A percentile compares a stretch with the other conserved stretches of the same genome.
phyloP scores from a whole-genome alignment of 2,329 filamentous ascomycete species.

The Aspergillus sp. region DNA sequence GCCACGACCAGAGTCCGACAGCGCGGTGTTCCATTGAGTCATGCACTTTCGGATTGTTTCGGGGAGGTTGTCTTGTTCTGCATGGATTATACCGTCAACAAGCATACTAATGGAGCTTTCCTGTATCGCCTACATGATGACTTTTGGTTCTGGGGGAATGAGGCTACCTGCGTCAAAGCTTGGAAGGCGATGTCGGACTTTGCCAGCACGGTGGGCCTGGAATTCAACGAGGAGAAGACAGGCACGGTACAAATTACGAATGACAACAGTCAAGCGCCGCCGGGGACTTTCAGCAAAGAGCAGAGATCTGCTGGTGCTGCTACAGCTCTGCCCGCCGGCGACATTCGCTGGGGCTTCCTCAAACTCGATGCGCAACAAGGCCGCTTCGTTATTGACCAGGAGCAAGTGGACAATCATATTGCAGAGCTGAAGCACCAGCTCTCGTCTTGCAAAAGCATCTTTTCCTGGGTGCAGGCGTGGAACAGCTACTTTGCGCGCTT shows the following conservation, averaged over 20 bases:
- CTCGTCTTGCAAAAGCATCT: constrained; percentile 47
- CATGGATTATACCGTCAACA: constrained; percentile 59
- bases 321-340: constrained; percentile 42
- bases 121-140: constrained; percentile 60
- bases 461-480: constrained; percentile 55
- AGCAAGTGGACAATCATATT: constrained; percentile 54
- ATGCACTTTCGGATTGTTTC: constrained; percentile 53
- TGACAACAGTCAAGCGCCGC: neutral
- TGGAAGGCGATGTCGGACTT: constrained; percentile 56
- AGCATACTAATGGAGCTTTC: constrained; percentile 46
- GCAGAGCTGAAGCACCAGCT: constrained; percentile 55
- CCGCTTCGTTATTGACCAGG: constrained; percentile 54
- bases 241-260: constrained; percentile 42
- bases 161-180: constrained; percentile 47
- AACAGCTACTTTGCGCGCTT: constrained; percentile 53
- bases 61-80: constrained; percentile 58
- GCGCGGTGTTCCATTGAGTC: constrained; percentile 55
- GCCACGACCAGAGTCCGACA: constrained; percentile 41
- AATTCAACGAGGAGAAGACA: constrained; percentile 54
- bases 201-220: constrained; percentile 48
- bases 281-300: neutral
- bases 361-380: constrained; percentile 47
- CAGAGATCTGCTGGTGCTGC: constrained; percentile 5
- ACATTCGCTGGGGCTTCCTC: constrained; percentile 56
- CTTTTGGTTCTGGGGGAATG: constrained; percentile 60